Conservation (phyloP, 441 rosid genomes). For the Pelargonium myrrhifolium region DNA sequence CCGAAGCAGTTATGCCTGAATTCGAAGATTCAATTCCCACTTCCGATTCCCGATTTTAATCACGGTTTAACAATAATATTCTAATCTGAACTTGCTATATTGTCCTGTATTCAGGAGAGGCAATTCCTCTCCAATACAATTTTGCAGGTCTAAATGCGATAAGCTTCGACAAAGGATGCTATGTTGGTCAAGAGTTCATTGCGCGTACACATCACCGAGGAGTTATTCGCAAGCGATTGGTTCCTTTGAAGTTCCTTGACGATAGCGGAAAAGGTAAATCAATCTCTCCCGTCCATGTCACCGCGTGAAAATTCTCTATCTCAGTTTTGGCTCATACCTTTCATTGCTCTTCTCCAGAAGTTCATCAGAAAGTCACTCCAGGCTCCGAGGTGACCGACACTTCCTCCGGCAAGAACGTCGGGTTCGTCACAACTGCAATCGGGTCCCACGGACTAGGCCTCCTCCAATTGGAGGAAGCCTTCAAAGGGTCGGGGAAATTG, state of each 20-base stretch:
- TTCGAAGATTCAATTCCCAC: too few species aligned
- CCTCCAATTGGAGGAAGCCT: constrained; percentile 60
- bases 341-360: constrained; percentile 35
- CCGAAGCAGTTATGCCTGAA: too few species aligned
- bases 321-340: not conserved
- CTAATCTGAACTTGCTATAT: not conserved
- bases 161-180: constrained; percentile 94
- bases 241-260: constrained; percentile 59
- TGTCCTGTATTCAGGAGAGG: constrained; percentile 48
- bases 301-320: not conserved
- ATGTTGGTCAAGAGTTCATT: constrained; percentile 89
- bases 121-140: constrained; percentile 83
- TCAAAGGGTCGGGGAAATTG: constrained; percentile 36
- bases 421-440: constrained; percentile 53
- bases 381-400: constrained; percentile 59
- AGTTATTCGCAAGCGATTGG: constrained; percentile 71
- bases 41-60: too few species aligned
- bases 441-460: constrained; percentile 74
- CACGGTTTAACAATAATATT: not conserved
- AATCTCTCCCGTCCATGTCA: not conserved
- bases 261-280: constrained; percentile 47
- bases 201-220: constrained; percentile 94
- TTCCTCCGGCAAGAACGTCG: constrained; percentile 57
- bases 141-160: constrained; percentile 76
- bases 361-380: constrained; percentile 44